Evolutionary conservation across 805 yeast species (phyloP), one percentile per base, ranked within the genome.

Genomic region (Candida qinlingensis): DNA sequence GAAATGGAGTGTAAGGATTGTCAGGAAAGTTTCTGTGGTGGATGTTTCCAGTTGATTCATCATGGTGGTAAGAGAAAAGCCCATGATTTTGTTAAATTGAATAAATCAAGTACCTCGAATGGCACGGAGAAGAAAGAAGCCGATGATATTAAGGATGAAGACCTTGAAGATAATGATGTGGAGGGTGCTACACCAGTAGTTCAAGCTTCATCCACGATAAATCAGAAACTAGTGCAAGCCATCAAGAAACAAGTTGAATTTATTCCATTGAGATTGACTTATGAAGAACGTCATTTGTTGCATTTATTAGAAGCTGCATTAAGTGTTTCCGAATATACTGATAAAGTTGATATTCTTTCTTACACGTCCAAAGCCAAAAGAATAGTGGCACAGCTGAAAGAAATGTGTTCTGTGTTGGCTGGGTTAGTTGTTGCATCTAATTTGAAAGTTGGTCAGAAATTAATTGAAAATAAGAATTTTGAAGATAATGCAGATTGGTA

Each of bases 401-500:
- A 86, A 58, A 80, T 86, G 64, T 86, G 95, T 63, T 83, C 91
- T 1, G 85, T 87, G 8, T 66, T 86, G 45, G 85, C 88, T 2
- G 95, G 94, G 1, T 66, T 86, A 34, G 89, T 85, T 2, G 87
- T 86, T 39, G 89, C 95, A 0, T 81, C 88, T 2, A 79, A 85
- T 57, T 74, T 86, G 72, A 84, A 85, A 61, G 67, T 72, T 37
- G 95, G 95, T 6, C 81, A 81, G 55, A 73, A 69, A 42, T 69
- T 86, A 52, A 73, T 85, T 41, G 79, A 82, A 49, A 77, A 82
- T 61, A 83, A 81, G 60, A 82, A 83, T 55, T 86, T 85, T 56
- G 72, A 76, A 40, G 82, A 81, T 50, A 83, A 85, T 62, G 82
- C 85, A 4, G 80, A 77, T 34, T 87, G 91, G 90, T 86, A 80